Base-by-base conservation (phyloP, 2,329 filamentous ascomycete genomes). In the Microsporum ferrugineum region DNA sequence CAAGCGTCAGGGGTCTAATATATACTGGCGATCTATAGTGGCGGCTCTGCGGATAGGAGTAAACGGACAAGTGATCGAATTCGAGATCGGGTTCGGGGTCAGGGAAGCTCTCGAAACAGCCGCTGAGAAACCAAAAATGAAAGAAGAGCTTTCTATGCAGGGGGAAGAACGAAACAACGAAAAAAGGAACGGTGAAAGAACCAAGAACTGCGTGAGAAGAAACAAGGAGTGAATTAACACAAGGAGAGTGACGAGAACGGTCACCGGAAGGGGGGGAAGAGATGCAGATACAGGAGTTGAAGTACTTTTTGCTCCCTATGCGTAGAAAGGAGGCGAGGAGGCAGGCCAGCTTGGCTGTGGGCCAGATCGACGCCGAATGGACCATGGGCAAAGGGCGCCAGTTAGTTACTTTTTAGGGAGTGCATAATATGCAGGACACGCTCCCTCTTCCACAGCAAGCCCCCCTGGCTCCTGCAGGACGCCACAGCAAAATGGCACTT, bases 401-500 rank as follows among this genome's bases (percentile, higher is more conserved):
- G 17, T 17, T 17, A 17, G 17, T 17, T 17, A 17, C 17, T 17
- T 17, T 17, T 17, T 17, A 17, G 17, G 39, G 39, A 43, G 39
- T n/a, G 43, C 5, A 47, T n/a, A 17, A 23, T 49, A 49, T 49
- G 45, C 45, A 49, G 45, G 45, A 33, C 45, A 49, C 45, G 45
- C 45, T 49, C 45, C 45, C 23, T 29, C 23, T 5, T 7, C 45
- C 23, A 14, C 27, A 10, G 23, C 23, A 3, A 31, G 23, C 23
- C 8, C 45, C 45, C 45, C 45, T 49, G 45, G 45, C 45, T 12
- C 29, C 31, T 55, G 49, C 49, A 55, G 49, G 49, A 34, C 49
- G 49, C 49, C 49, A 55, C 31, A 55, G 49, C 49, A 53, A 53
- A 53, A 47, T 47, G 49, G 49, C 27, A 53, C 27, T 23, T 53